Base-by-base conservation (phyloP, 1,139 yeast genomes). In the Protomyces inundatus region DNA sequence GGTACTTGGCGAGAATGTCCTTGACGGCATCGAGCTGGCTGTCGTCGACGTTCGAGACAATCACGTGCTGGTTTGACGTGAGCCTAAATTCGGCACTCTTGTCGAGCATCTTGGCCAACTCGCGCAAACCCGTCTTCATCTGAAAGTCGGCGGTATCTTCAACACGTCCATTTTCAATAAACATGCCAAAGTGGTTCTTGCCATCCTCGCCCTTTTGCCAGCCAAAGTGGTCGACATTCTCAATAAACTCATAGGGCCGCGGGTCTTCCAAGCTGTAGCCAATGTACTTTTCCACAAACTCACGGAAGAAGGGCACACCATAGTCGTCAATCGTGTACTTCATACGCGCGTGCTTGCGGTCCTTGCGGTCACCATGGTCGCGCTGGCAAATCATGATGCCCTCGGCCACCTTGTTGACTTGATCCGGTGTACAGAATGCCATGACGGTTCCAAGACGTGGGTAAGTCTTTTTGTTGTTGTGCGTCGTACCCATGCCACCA, bases 401-500 rank as follows among this genome's bases (percentile, higher is more conserved):
- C 76, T 93, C 97, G 76, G 96, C 89, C 23, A 85, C 97, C 67
- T 82, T 78, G 67, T 84, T 85, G 64, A 89, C 81, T 74, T 90
- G 82, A 62, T 86, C 91, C 67, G 80, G 81, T 6, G 84, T 70
- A 61, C 86, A 84, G 73, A 78, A 93, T 42, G 98, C 98, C 70
- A 91, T 82, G 77, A 85, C 78, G 32, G 96, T 86, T 67, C 96
- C 98, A 14, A 96, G 84, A 79, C 98, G 84, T 71, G 98, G 98
- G 73, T 93, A 93, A 0, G 98, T 93, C 81, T 91, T 93, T 74
- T 87, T 87, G 79, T 93, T 93, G 80, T 91, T 91, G 77, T 93
- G 98, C 40, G 98, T 93, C 50, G 95, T 83, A 72, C 98, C 98
- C 98, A 93, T 91, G 81, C 98, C 98, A 79, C 98, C 98, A 75